Conservation (phyloP, 2,329 filamentous ascomycete species). For the Colletotrichum ledebouriae region DNA sequence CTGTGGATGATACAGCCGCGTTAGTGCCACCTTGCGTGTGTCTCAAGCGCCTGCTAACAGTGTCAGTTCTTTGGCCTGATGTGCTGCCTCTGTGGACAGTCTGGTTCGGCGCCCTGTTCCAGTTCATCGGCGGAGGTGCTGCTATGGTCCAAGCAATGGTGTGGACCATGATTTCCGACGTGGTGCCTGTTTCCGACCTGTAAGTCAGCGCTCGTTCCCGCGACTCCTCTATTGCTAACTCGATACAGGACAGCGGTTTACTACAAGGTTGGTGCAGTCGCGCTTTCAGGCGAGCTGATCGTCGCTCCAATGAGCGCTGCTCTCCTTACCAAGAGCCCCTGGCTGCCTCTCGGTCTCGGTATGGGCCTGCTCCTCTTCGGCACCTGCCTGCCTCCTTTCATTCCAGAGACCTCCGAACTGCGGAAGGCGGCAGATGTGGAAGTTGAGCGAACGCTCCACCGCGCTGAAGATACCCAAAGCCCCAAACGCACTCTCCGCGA, state of each 20-base stretch:
- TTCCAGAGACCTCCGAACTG: constrained; percentile 61
- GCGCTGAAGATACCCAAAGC: constrained; percentile 16
- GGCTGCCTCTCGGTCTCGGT: constrained; percentile 56
- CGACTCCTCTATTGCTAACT: neutral
- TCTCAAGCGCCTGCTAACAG: constrained; percentile 43
- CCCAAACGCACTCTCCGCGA: constrained; percentile 7
- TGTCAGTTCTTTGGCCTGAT: constrained; percentile 53
- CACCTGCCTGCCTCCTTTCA: constrained; percentile 48
- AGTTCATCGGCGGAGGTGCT: constrained; percentile 58
- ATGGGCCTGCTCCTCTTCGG: constrained; percentile 49
- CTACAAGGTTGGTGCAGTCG: constrained; percentile 55
- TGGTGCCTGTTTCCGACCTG: constrained; percentile 52
- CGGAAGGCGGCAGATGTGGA: constrained; percentile 48
- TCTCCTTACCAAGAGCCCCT: constrained; percentile 55
- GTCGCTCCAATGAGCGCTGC: constrained; percentile 57
- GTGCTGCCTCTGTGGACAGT: constrained; percentile 57
- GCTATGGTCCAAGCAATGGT: constrained; percentile 58
- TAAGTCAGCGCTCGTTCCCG: neutral
- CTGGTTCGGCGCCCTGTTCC: constrained; percentile 51
- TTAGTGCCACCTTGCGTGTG: constrained; percentile 44
- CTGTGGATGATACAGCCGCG: constrained; percentile 50
- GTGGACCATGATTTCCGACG: constrained; percentile 61
- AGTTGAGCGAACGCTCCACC: constrained; percentile 38
- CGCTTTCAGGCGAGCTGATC: constrained; percentile 55
- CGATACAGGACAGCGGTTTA: constrained; percentile 53